A percentile compares a stretch with the other conserved stretches of the same genome.
Evolutionary conservation across 2,329 filamentous ascomycete species (phyloP).

Genomic region (Chaetomium olivaceum): DNA sequence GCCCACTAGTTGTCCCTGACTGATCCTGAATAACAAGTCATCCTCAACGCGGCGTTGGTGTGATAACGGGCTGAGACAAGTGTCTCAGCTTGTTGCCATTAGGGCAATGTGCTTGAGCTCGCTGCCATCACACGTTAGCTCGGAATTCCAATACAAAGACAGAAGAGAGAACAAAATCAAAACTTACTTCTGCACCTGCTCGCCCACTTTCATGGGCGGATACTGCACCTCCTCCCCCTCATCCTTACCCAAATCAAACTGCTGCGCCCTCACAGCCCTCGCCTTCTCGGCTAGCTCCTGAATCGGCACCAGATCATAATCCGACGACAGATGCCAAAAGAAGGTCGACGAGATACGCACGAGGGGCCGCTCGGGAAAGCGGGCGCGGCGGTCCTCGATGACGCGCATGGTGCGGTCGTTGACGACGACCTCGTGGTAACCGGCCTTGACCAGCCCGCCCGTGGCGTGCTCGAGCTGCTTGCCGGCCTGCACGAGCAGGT

Average conservation of each 20-base stretch:
- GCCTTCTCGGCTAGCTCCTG: conserved; percentile 50
- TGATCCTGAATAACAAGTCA: background rate
- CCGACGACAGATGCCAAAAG: conserved; percentile 61
- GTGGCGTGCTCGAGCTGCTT: conserved; percentile 65
- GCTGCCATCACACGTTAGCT: conserved; percentile 30
- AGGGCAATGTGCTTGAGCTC: conserved; percentile 44
- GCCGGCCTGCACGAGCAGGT: conserved; percentile 62
- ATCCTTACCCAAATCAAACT: conserved; percentile 52
- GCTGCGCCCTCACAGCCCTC: conserved; percentile 46
- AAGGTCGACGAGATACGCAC: conserved; percentile 61
- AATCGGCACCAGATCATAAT: conserved; percentile 56
- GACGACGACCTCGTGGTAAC: conserved; percentile 63
- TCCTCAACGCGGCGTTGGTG: background rate
- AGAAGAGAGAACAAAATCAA: conserved; percentile 14
- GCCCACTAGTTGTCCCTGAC: too few species aligned
- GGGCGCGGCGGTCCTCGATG: conserved; percentile 45
- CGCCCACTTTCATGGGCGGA: conserved; percentile 57
- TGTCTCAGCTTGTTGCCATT: conserved; percentile 25
- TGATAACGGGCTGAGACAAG: background rate
- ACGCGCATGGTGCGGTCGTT: conserved; percentile 53
- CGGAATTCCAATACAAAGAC: background rate
- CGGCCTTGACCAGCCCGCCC: conserved; percentile 61
- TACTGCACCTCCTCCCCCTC: conserved; percentile 55
- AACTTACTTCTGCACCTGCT: conserved; percentile 58
- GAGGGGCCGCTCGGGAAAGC: conserved; percentile 51